Percentiles rank a stretch among this genome's conserved stretches.
Conservation (phyloP, 2,329 filamentous ascomycete species). For the Cladosporium sp. region DNA sequence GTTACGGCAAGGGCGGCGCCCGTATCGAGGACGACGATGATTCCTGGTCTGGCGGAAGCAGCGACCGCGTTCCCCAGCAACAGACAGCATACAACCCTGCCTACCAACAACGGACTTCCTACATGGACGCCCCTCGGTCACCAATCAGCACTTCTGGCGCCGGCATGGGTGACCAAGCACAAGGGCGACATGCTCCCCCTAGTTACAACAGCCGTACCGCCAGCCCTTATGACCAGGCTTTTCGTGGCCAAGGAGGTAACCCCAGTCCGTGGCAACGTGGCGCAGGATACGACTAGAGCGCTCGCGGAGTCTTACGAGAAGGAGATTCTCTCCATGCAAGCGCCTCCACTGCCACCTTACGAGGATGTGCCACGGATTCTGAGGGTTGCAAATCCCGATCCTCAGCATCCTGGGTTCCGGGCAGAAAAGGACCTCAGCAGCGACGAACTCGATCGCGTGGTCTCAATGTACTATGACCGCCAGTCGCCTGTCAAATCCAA, state of each 20-base stretch:
- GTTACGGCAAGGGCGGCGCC: constrained; percentile 36
- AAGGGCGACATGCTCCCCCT: constrained; percentile 15
- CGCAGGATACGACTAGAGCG: constrained; percentile 53
- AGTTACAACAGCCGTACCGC: not conserved
- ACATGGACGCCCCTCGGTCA: constrained; percentile 14
- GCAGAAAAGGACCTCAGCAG: not conserved
- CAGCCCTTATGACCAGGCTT: constrained; percentile 12
- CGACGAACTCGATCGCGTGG: constrained; percentile 8
- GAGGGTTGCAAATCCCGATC: not conserved
- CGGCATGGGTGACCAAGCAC: constrained; percentile 12
- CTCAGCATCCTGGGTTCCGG: not conserved
- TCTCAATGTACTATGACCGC: constrained; percentile 9
- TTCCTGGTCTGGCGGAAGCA: constrained; percentile 57
- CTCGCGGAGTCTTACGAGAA: not conserved
- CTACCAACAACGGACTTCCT: constrained; percentile 1
- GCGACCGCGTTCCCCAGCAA: constrained; percentile 17
- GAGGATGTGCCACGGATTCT: not conserved
- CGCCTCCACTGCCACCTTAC: not conserved
- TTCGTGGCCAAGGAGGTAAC: constrained; percentile 40
- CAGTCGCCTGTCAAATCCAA: not conserved
- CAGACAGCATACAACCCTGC: constrained; percentile 8
- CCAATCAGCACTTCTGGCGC: constrained; percentile 13
- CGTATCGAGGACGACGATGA: constrained; percentile 68
- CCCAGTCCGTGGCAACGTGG: constrained; percentile 60
- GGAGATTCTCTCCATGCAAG: not conserved